phyloP scores from a whole-genome alignment of 441 rosid species.

The Gossypium schwendimanii region DNA sequence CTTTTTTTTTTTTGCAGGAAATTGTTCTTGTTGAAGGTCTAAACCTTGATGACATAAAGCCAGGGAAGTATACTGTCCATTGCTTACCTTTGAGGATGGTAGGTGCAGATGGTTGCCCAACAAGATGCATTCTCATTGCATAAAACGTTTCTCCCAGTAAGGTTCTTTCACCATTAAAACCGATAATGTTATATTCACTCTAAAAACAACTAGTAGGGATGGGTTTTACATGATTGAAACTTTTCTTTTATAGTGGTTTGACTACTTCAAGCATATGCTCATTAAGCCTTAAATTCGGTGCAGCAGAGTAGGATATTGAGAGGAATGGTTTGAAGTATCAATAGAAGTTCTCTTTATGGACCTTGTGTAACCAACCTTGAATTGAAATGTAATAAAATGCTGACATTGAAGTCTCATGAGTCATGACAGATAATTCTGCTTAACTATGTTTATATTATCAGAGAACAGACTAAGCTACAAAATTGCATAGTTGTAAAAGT shows the following conservation, averaged over 20 bases:
- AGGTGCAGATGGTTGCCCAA: constrained; percentile 23
- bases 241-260: neutral
- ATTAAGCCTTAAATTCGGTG: neutral
- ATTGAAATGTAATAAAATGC: too few species aligned
- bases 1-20: constrained; percentile 3
- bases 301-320: neutral
- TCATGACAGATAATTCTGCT: too few species aligned
- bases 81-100: constrained; percentile 24
- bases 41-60: constrained; percentile 20
- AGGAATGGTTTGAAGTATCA: neutral
- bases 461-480: too few species aligned
- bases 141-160: neutral
- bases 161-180: neutral
- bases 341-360: too few species aligned
- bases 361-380: too few species aligned
- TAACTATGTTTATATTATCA: too few species aligned
- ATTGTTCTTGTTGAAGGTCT: constrained; percentile 22
- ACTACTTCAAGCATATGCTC: neutral
- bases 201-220: neutral
- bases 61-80: constrained; percentile 21
- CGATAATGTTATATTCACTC: neutral
- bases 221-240: neutral
- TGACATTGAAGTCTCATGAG: too few species aligned
- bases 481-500: too few species aligned
- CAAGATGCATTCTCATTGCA: constrained; percentile 29